Base-by-base conservation (phyloP, 805 yeast species). In the Kuraishia borneana region DNA sequence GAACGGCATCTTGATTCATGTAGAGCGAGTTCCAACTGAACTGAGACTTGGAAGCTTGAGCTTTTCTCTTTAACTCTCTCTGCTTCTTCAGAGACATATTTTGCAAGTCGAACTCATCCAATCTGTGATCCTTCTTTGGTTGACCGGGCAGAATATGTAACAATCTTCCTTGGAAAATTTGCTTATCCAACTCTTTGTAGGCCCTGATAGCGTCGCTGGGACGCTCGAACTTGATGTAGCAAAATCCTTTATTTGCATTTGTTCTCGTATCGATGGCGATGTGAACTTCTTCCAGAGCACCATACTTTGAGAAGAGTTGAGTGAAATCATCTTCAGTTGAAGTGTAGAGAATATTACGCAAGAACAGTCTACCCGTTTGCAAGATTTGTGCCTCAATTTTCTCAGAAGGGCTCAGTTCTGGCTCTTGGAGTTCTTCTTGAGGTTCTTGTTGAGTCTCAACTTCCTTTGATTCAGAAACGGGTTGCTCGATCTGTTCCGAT, bases 1-100 rank as follows among this genome's bases (percentile, higher is more conserved):
- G 63, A 9, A 92, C 94, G 1, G 97, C 95, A 60, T 89, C 96
- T 36, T 66, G 75, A 51, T 82, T 89, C 80, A 92, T 74, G 50
- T 76, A 92, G 25, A 92, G 66, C 0, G 97, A 84, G 51, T 88
- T 92, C 98, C 98, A 92, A 46, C 88, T 76, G 57, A 92, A 92
- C 47, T 85, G 89, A 33, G 76, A 71, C 53, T 80, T 83, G 1
- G 92, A 60, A 1, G 98, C 97, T 48, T 77, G 82, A 21, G 76
- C 79, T 51, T 84, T 85, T 46, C 80, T 75, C 54, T 80, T 83
- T 48, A 92, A 60, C 48, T 85, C 95, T 38, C 74, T 68, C 58
- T 88, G 97, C 46, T 88, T 88, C 57, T 92, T 92, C 45, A 92
- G 63, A 4, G 98, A 97, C 57, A 92, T 62, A 53, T 89, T 87